Conservation (phyloP, 768 basidiomycete species). For the Boletellus emodensis region DNA sequence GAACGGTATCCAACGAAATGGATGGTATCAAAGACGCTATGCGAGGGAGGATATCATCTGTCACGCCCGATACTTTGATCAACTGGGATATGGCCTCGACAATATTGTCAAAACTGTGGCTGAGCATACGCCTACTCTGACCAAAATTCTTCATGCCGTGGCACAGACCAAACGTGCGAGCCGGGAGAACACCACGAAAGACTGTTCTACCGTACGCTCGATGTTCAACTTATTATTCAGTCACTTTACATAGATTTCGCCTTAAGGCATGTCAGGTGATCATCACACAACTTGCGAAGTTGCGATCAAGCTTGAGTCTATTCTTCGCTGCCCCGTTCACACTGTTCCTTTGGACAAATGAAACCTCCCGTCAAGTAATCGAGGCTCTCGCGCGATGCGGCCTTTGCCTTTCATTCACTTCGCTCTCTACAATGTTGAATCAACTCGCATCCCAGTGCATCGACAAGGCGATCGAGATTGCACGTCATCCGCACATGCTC, state of each 20-base stretch:
- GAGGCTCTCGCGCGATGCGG: no score
- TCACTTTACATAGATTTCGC: no score
- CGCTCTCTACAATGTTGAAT: no score
- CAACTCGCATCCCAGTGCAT: no score
- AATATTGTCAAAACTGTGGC: neutral
- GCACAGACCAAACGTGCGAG: neutral
- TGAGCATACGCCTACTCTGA: neutral
- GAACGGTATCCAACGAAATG: neutral
- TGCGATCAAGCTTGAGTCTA: neutral
- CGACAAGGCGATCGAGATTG: neutral
- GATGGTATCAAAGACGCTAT: neutral
- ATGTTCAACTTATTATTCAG: neutral
- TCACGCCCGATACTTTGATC: neutral
- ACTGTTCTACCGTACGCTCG: neutral
- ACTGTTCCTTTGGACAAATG: slow-evolving; percentile 1
- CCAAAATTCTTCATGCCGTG: neutral
- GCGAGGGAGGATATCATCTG: neutral
- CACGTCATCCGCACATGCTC: neutral
- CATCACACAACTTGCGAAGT: neutral
- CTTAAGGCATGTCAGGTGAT: neutral
- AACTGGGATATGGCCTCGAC: neutral
- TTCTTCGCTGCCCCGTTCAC: neutral
- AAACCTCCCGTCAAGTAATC: no score
- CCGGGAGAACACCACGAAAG: neutral
- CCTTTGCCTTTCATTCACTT: no score